These are phyloP conservation scores for Amanita exitialis DNA, from an alignment of 768 basidiomycete genomes.

Conservation along the genomic window DNA sequence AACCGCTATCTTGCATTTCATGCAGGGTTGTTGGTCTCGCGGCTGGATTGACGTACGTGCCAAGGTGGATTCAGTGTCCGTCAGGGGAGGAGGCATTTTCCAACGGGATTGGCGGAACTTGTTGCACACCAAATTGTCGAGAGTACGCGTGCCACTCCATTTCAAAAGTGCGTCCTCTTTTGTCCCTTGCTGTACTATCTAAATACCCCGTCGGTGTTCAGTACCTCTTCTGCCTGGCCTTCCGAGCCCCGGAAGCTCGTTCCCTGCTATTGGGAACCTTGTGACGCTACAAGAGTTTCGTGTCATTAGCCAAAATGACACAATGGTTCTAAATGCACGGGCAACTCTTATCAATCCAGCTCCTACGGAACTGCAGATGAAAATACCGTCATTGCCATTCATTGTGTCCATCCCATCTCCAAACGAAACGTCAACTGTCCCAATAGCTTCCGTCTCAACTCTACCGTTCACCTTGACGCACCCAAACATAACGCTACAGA, in stretches of 20 bases:
- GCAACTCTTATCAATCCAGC: conserved; percentile 53
- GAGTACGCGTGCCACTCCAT: conserved; percentile 36
- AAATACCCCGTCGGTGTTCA: conserved; percentile 16
- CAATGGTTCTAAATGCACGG: conserved; percentile 35
- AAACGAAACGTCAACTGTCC: conserved; percentile 17
- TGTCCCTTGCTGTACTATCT: conserved; percentile 4
- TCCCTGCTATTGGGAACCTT: conserved; percentile 49
- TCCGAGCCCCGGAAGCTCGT: conserved; percentile 43
- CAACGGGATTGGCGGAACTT: conserved; percentile 38
- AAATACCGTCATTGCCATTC: conserved; percentile 53
- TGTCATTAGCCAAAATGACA: conserved; percentile 20
- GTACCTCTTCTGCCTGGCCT: conserved; percentile 60
- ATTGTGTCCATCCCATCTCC: conserved; percentile 37
- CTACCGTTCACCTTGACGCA: conserved; percentile 51
- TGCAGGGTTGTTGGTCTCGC: conserved; percentile 46
- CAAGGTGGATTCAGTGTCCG: conserved; percentile 28
- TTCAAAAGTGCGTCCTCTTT: conserved; percentile 37
- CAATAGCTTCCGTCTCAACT: conserved; percentile 46
- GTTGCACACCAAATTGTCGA: conserved; percentile 26
- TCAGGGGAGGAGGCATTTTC: conserved; percentile 41
- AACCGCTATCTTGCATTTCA: conserved; percentile 36
- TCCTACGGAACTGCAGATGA: conserved; percentile 37
- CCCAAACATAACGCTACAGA: conserved; percentile 53
- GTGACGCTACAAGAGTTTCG: conserved; percentile 51
- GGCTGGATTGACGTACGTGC: conserved; percentile 38